Evolutionary conservation across 2,329 filamentous ascomycete species (phyloP), one percentile per base, ranked within the genome.

Genomic region (Fusarium sp.): DNA sequence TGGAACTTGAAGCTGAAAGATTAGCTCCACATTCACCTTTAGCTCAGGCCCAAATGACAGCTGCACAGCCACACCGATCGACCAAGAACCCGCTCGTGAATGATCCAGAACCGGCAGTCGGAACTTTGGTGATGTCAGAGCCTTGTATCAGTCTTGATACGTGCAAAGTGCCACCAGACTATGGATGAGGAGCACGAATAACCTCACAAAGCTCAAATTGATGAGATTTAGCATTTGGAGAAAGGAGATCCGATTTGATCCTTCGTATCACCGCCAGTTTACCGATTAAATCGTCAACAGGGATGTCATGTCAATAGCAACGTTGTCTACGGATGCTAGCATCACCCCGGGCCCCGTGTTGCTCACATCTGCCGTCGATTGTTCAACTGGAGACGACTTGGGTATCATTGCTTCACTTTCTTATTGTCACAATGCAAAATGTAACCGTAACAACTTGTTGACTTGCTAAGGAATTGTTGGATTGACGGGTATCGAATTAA

Each of bases 401-500:
- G n/a, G 11, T 10, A 17, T 24, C 21, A 24, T 39, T 24, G 17
- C n/a, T 33, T 59, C 34, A 57, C 9, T 13, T 31, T 56, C 19
- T 21, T 10, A 33, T 21, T 31, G 14, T 40, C 22, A 33, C 24
- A n/a, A 33, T 42, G 22, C n/a, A 31, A 46, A 26, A 28, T 28
- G 26, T 8, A 28, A 28, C 26, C 21, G 14, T n/a, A 36, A 24
- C 9, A 28, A 47, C n/a, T 17, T 34, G 24, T n/a, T 26, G 52
- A 68, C 42, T 45, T 55, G 52, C 46, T 44, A 58, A 56, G 51
- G 59, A 62, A 62, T 54, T 69, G 65, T 74, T 74, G 72, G 72
- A 74, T 74, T 74, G 71, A 74, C 60, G 72, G 72, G 72, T 74
- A 74, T 74, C 72, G 71, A 73, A 71, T 70, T 71, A 73, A 74